phyloP scores from a whole-genome alignment of 192 early-diverging fungal genomes.

The Backusella morwellensis region DNA sequence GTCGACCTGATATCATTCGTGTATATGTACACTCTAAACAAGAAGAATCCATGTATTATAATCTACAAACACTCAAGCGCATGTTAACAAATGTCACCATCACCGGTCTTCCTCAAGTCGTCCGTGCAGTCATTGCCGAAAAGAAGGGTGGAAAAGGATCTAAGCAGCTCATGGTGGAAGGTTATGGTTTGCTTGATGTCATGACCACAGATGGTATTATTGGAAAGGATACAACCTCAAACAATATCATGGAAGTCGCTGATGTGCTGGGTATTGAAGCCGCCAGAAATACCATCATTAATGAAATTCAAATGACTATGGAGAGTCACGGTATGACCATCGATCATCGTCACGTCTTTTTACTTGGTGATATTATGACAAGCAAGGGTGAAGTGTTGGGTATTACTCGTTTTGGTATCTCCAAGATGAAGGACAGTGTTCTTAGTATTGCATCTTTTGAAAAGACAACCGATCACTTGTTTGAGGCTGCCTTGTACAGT shows the following conservation, averaged over 20 bases:
- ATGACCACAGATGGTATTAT: constrained; percentile 96
- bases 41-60: constrained; percentile 59
- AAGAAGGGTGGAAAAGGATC: constrained; percentile 49
- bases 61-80: constrained; percentile 82
- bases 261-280: constrained; percentile 96
- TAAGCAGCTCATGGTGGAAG: constrained; percentile 84
- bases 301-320: constrained; percentile 88
- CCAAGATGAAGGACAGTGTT: constrained; percentile 99
- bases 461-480: constrained; percentile 99
- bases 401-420: constrained; percentile 98
- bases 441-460: constrained; percentile 99
- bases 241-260: constrained; percentile 92
- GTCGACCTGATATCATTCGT: constrained; percentile 60
- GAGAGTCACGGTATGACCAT: constrained; percentile 89
- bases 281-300: constrained; percentile 83
- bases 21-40: constrained; percentile 66
- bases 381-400: constrained; percentile 98
- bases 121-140: constrained; percentile 84
- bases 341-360: constrained; percentile 93
- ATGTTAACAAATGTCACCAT: constrained; percentile 83
- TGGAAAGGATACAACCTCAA: constrained; percentile 75
- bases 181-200: constrained; percentile 87
- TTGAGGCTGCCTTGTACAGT: constrained; percentile 95
- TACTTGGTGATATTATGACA: constrained; percentile 97
- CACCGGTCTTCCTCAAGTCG: constrained; percentile 81